phyloP scores from a whole-genome alignment of 2,329 filamentous ascomycete genomes.

The Periconia macrospinosa region DNA sequence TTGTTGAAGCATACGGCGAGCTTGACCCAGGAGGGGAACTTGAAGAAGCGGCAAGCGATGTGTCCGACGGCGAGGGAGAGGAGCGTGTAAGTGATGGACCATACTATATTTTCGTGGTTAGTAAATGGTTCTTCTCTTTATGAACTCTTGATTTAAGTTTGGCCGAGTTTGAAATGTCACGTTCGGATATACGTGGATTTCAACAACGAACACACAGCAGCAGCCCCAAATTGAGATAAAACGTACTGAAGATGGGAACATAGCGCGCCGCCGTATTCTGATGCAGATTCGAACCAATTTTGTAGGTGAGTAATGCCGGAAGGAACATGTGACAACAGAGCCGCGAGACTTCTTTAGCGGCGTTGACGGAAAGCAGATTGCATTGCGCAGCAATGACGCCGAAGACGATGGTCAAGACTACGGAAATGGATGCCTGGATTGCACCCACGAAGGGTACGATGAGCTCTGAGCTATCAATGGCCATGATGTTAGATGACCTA shows the following conservation, averaged over 20 bases:
- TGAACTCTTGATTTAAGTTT: not conserved
- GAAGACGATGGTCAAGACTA: slow-evolving; percentile 57
- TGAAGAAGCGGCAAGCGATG: slow-evolving; percentile 48
- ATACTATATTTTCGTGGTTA: slow-evolving; percentile 42
- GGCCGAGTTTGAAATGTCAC: not conserved
- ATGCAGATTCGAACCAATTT: slow-evolving; percentile 56
- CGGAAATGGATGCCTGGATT: slow-evolving; percentile 57
- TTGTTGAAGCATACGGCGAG: slow-evolving; percentile 61
- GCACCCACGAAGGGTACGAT: slow-evolving; percentile 54
- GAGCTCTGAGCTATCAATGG: slow-evolving; percentile 28
- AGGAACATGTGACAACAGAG: slow-evolving; percentile 57
- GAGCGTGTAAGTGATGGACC: slow-evolving; percentile 55
- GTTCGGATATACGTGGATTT: not conserved
- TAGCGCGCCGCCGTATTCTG: slow-evolving; percentile 52
- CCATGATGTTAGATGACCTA: slow-evolving; percentile 25
- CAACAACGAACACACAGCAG: no score
- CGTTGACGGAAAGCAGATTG: slow-evolving; percentile 49
- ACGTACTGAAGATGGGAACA: slow-evolving; percentile 51
- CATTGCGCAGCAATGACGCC: slow-evolving; percentile 56
- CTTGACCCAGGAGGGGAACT: slow-evolving; percentile 56
- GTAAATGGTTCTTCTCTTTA: not conserved
- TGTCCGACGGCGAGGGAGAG: slow-evolving; percentile 53
- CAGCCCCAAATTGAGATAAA: not conserved
- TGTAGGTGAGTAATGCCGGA: slow-evolving; percentile 57
- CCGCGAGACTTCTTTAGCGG: slow-evolving; percentile 57